A percentile compares a stretch with the other conserved stretches of the same genome.
Evolutionary conservation across 75 land plant genomes (phyloP).

Genomic region (Pinus tabuliformis): DNA sequence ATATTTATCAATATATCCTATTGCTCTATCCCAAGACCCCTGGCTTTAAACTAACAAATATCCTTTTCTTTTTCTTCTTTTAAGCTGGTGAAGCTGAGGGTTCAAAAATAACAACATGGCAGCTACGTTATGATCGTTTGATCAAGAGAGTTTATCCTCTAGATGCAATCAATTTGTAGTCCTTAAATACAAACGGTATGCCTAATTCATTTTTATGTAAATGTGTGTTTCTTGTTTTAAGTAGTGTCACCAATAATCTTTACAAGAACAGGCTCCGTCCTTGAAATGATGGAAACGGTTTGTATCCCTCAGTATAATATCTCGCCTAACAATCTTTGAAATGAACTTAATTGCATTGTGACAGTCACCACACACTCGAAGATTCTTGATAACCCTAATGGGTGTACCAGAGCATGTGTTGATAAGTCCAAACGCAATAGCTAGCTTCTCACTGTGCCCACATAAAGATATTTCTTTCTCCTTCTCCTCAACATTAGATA

Average conservation of each 20-base stretch:
- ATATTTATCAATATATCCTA: too few relatives aligned
- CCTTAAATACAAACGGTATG: too few relatives aligned
- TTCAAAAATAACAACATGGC: too few relatives aligned
- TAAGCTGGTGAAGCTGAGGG: too few relatives aligned
- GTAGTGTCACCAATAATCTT: conserved; percentile 12
- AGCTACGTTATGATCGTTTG: too few relatives aligned
- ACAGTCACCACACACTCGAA: conserved; percentile 19
- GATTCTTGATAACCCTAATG: conserved; percentile 14
- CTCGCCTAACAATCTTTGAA: conserved; percentile 15
- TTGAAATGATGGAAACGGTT: conserved; percentile 18
- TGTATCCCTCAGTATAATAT: conserved; percentile 16
- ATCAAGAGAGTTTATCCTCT: too few relatives aligned
- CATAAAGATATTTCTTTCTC: background rate
- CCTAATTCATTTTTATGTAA: too few relatives aligned
- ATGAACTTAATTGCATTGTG: conserved; percentile 18
- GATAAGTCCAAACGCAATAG: background rate
- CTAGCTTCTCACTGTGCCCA: background rate
- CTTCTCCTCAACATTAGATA: background rate
- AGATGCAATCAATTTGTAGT: too few relatives aligned
- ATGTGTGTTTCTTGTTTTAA: too few relatives aligned
- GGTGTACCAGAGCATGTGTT: background rate
- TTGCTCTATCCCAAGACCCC: too few relatives aligned
- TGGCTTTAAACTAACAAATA: too few relatives aligned
- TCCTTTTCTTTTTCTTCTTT: too few relatives aligned
- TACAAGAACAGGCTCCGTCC: conserved; percentile 21